Percentiles rank a stretch among this genome's conserved stretches.
These are phyloP conservation scores for Hypomontagnella monticulosa DNA, from an alignment of 495 filamentous ascomycete genomes.

Conservation along the genomic window DNA sequence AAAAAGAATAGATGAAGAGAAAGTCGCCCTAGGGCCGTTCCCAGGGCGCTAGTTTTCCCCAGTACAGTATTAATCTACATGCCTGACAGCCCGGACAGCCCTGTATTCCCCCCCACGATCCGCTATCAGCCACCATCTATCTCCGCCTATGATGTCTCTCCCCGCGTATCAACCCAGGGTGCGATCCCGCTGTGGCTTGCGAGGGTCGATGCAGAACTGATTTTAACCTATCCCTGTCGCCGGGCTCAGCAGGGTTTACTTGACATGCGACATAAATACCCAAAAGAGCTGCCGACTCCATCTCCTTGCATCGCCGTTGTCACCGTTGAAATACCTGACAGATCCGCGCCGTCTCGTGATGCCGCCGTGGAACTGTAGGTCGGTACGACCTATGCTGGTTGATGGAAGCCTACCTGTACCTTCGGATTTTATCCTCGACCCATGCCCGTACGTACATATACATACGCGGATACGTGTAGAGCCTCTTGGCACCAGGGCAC, in stretches of 20 bases:
- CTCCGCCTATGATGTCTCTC: slow-evolving; percentile 41
- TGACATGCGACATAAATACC: slow-evolving; percentile 30
- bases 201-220: slow-evolving; percentile 14
- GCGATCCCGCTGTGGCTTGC: slow-evolving; percentile 40
- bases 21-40: neutral
- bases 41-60: neutral
- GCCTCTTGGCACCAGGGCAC: slow-evolving; percentile 32
- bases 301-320: slow-evolving; percentile 11
- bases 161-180: slow-evolving; percentile 31
- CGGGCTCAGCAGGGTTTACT: slow-evolving; percentile 7
- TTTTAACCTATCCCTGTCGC: slow-evolving; percentile 26
- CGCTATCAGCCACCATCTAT: slow-evolving; percentile 35
- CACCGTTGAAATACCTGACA: slow-evolving; percentile 4
- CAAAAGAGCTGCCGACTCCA: slow-evolving; percentile 30
- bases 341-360: slow-evolving; percentile 30
- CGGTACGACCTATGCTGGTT: slow-evolving; percentile 4
- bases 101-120: slow-evolving; percentile 37
- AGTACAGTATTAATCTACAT: slow-evolving; percentile 6
- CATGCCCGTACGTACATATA: slow-evolving; percentile 15
- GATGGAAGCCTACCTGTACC: neutral
- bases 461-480: neutral
- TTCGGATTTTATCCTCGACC: slow-evolving; percentile 33
- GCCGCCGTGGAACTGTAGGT: slow-evolving; percentile 15
- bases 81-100: slow-evolving; percentile 1
- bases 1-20: neutral